phyloP scores from a whole-genome alignment of 176 grass and related monocot genomes.

The Chloris gayana region DNA sequence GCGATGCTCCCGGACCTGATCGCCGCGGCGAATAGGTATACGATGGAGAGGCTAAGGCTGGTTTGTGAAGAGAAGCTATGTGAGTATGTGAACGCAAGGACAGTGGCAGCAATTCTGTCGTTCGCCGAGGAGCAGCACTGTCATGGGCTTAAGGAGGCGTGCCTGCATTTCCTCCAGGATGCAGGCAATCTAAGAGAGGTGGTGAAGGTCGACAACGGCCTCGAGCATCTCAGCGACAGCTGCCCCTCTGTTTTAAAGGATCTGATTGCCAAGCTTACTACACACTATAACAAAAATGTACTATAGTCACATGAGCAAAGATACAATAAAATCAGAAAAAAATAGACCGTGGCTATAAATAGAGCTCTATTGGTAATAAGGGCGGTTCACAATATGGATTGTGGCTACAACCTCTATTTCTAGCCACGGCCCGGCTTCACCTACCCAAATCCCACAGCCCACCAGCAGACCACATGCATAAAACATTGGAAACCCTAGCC shows the following conservation, averaged over 20 bases:
- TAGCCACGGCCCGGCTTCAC: no score
- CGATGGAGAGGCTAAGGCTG: constrained; percentile 20
- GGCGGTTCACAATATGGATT: no score
- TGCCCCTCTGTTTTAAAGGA: constrained; percentile 8
- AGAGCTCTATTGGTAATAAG: no score
- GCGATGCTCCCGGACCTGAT: constrained; percentile 8
- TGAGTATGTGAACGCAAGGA: background rate
- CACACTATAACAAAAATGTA: no score
- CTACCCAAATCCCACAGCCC: no score
- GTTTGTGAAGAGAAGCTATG: background rate
- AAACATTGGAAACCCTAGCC: no score
- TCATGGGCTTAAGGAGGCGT: constrained; percentile 5
- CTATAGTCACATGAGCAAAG: no score
- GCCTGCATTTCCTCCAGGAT: background rate
- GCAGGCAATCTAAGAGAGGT: background rate
- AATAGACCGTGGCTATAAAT: no score
- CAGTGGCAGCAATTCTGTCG: background rate
- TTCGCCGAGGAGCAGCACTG: constrained; percentile 17
- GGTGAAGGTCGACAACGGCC: background rate
- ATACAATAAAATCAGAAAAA: no score
- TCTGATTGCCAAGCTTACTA: background rate
- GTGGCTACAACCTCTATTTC: no score
- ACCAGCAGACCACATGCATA: no score
- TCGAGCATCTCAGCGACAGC: background rate
- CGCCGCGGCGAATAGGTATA: background rate